A percentile compares a stretch with the other conserved stretches of the same genome.
Conservation (phyloP, 225 moss, liverwort and hornwort genomes). For the Lunularia cruciata region DNA sequence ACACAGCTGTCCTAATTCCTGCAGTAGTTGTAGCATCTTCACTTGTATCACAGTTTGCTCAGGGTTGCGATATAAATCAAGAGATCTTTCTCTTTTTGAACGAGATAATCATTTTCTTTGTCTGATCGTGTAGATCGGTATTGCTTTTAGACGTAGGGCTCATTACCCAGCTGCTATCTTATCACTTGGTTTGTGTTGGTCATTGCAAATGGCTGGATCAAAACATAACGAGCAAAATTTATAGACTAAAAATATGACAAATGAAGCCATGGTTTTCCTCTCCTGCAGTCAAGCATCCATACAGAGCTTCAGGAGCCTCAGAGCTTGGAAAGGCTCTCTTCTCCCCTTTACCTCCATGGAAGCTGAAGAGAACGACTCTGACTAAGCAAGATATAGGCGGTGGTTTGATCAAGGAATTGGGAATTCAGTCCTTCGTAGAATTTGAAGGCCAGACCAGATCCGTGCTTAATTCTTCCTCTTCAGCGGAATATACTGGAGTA, state of each 20-base stretch:
- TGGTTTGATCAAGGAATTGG: conserved; percentile 8
- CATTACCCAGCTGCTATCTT: too few species aligned
- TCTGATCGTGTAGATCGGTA: too few species aligned
- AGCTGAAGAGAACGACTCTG: conserved; percentile 51
- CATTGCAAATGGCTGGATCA: too few species aligned
- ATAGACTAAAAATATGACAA: neutral
- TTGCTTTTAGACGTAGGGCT: too few species aligned
- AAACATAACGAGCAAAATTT: too few species aligned
- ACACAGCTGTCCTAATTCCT: too few species aligned
- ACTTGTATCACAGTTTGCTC: too few species aligned
- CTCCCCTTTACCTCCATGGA: conserved; percentile 70
- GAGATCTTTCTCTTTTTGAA: too few species aligned
- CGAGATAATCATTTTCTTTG: too few species aligned
- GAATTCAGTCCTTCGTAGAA: conserved; percentile 15
- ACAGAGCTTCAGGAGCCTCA: conserved; percentile 52
- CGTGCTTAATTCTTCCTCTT: conserved; percentile 22
- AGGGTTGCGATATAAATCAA: too few species aligned
- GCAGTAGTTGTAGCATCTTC: too few species aligned
- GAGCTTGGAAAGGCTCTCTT: conserved; percentile 81
- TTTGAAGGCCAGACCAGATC: conserved; percentile 9
- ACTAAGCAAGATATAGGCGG: conserved; percentile 36
- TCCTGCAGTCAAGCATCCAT: conserved; percentile 36
- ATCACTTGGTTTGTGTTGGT: too few species aligned
- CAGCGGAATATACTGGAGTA: conserved; percentile 29
- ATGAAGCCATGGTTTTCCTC: conserved; percentile 20